These are phyloP conservation scores for Aspergillus campestris DNA, from an alignment of 495 filamentous ascomycete species.

Conservation along the genomic window DNA sequence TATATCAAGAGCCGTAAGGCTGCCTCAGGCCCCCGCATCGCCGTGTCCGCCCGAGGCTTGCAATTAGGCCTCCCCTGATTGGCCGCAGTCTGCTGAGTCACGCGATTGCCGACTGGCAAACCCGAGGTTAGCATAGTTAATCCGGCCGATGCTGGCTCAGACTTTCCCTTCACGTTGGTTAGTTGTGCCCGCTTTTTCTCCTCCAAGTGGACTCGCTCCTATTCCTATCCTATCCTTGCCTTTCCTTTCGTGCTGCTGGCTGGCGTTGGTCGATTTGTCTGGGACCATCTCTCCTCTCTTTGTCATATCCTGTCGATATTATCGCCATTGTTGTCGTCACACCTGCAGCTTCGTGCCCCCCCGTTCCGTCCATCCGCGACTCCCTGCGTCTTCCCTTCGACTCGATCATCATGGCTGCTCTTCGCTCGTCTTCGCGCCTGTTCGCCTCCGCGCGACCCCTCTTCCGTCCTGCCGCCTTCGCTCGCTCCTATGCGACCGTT, in stretches of 20 bases:
- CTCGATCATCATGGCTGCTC: constrained; percentile 59
- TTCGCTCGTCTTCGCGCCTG: constrained; percentile 62
- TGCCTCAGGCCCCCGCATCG: not conserved
- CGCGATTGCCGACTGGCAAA: constrained; percentile 27
- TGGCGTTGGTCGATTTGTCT: not conserved
- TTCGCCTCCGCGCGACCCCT: constrained; percentile 49
- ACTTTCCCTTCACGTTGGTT: constrained; percentile 23
- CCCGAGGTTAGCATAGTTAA: constrained; percentile 33
- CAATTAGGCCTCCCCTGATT: constrained; percentile 35
- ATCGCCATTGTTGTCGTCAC: constrained; percentile 1
- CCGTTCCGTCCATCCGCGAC: constrained; percentile 2
- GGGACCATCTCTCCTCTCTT: not conserved
- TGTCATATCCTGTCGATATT: not conserved
- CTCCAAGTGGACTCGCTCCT: not conserved
- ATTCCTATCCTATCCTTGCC: too few species aligned
- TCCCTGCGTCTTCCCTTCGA: constrained; percentile 4
- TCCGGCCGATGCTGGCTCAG: constrained; percentile 16
- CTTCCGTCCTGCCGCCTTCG: constrained; percentile 40
- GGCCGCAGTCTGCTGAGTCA: constrained; percentile 26
- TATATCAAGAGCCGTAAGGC: too few species aligned
- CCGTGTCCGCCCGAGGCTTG: constrained; percentile 44
- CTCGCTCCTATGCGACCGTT: constrained; percentile 45
- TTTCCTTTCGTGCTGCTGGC: too few species aligned
- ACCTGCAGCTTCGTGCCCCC: not conserved
- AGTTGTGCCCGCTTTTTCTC: constrained; percentile 7